Evolutionary conservation across 805 yeast species (phyloP).

Genomic region (Cyberlindnera suaveolens): DNA sequence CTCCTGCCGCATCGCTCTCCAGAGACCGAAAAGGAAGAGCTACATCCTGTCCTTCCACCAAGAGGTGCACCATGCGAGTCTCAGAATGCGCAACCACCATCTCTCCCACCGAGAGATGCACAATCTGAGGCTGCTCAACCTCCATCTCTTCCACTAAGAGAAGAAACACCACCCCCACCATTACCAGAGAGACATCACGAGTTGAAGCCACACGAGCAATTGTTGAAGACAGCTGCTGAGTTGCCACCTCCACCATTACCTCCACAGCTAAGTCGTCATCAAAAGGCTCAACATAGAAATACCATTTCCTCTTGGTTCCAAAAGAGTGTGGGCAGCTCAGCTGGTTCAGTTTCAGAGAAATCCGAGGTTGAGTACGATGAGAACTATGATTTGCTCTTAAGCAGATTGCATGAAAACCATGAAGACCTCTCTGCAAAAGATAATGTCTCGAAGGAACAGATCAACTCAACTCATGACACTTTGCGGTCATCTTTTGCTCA

Average conservation of each 20-base stretch:
- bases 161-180: not conserved
- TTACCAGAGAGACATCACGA: constrained; percentile 1
- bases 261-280: constrained; percentile 19
- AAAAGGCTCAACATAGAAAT: constrained; percentile 20
- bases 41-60: constrained; percentile 15
- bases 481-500: constrained; percentile 28
- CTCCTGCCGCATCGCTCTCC: constrained; percentile 1
- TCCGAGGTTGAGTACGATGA: constrained; percentile 25
- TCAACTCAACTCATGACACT: constrained; percentile 40
- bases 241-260: constrained; percentile 24
- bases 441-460: constrained; percentile 44
- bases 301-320: constrained; percentile 21
- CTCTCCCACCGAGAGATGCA: constrained; percentile 20
- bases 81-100: constrained; percentile 1
- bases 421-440: constrained; percentile 45
- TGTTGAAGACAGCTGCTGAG: constrained; percentile 23
- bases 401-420: constrained; percentile 52
- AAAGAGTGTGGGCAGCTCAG: constrained; percentile 7
- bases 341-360: constrained; percentile 13
- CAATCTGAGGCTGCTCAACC: constrained; percentile 4
- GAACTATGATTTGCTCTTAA: constrained; percentile 53
- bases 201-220: not conserved
- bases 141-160: constrained; percentile 32
- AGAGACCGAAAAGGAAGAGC: not conserved
- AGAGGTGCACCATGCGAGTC: constrained; percentile 4